Conservation (phyloP, 129 eudicot genomes). For the Flaveria bidentis region DNA sequence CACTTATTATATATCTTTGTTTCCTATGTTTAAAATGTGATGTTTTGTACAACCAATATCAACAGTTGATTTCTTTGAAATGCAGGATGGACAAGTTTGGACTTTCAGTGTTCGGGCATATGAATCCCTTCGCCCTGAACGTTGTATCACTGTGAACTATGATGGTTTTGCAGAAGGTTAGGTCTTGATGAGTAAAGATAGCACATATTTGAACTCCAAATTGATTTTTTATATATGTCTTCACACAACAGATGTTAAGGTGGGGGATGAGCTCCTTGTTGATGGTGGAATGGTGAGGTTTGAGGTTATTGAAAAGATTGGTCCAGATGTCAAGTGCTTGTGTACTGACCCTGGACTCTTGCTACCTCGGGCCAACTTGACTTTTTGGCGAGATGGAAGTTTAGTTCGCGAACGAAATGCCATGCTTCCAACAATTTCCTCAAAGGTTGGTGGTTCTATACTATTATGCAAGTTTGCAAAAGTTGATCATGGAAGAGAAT, state of each 20-base stretch:
- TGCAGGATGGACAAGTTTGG: constrained; percentile 94
- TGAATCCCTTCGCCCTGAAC: constrained; percentile 71
- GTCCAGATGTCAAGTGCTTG: constrained; percentile 93
- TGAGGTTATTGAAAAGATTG: constrained; percentile 93
- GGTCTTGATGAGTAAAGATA: neutral
- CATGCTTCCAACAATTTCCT: constrained; percentile 91
- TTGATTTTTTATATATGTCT: neutral
- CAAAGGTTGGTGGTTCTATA: constrained; percentile 59
- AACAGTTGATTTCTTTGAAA: neutral
- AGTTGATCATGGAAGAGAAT: neutral
- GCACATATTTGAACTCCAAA: neutral
- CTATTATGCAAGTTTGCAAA: neutral
- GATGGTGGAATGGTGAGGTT: constrained; percentile 99
- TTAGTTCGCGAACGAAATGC: constrained; percentile 86
- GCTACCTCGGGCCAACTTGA: constrained; percentile 88
- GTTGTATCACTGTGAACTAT: constrained; percentile 76
- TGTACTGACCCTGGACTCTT: constrained; percentile 97
- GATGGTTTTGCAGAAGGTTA: constrained; percentile 96
- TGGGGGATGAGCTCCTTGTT: constrained; percentile 93
- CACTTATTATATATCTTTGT: no score
- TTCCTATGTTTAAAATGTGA: no score
- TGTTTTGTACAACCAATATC: neutral
- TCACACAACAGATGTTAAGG: constrained; percentile 67
- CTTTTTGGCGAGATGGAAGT: constrained; percentile 90
- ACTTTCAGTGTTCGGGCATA: constrained; percentile 86